Conservation (phyloP, 2,329 filamentous ascomycete species). For the Fusarium duplospermum region DNA sequence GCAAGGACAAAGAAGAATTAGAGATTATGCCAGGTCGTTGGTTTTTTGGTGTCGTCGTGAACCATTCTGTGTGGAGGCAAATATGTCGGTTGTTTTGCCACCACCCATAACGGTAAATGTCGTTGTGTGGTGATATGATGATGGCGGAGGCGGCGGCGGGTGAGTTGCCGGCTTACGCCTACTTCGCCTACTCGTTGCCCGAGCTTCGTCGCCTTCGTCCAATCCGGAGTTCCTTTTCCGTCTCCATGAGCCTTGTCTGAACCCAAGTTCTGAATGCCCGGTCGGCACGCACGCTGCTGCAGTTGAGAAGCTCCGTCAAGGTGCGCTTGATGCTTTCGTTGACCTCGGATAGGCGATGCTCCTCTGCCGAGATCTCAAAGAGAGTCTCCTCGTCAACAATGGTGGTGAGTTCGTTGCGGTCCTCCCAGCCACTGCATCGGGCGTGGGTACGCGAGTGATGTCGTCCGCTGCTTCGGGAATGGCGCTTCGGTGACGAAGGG, state of each 20-base stretch:
- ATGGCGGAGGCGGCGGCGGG: background rate
- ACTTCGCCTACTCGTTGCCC: slow-evolving; percentile 44
- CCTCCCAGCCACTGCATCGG: slow-evolving; percentile 51
- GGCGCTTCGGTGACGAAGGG: slow-evolving; percentile 59
- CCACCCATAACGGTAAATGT: slow-evolving; percentile 16
- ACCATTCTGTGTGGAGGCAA: slow-evolving; percentile 1
- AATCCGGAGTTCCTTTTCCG: slow-evolving; percentile 67
- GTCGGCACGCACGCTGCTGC: slow-evolving; percentile 64
- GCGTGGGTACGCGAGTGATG: slow-evolving; percentile 44
- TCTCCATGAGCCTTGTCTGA: slow-evolving; percentile 69
- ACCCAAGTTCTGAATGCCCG: slow-evolving; percentile 67
- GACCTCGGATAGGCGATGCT: slow-evolving; percentile 65
- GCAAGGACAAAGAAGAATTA: slow-evolving; percentile 26
- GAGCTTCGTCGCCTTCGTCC: slow-evolving; percentile 62
- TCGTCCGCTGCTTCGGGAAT: slow-evolving; percentile 50
- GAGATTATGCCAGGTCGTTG: slow-evolving; percentile 26
- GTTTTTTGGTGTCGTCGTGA: background rate
- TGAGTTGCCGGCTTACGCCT: slow-evolving; percentile 9
- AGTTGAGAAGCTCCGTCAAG: slow-evolving; percentile 71
- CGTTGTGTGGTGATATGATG: slow-evolving; percentile 19
- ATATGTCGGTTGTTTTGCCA: slow-evolving; percentile 20
- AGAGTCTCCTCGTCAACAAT: slow-evolving; percentile 61
- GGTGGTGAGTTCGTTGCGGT: slow-evolving; percentile 50
- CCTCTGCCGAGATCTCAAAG: slow-evolving; percentile 62
- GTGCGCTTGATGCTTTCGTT: slow-evolving; percentile 72